Conservation (phyloP, 441 rosid species). For the Omphalea diandra region DNA sequence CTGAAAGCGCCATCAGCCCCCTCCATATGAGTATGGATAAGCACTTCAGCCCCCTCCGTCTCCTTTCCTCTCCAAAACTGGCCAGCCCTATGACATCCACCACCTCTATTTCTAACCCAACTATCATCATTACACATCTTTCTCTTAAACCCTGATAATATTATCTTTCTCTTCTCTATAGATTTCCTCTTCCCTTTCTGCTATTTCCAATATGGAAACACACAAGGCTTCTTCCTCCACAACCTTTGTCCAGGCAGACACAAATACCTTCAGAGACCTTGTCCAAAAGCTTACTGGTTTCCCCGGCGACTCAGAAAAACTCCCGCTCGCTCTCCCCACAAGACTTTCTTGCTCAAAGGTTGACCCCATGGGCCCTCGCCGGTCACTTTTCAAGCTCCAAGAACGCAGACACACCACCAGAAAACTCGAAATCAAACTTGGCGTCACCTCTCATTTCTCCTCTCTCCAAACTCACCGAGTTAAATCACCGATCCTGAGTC, state of each 20-base stretch:
- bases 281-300: conserved; percentile 57
- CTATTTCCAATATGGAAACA: conserved; percentile 21
- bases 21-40: too few relatives aligned
- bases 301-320: conserved; percentile 21
- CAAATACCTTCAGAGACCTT: conserved; percentile 40
- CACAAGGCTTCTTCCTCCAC: conserved; percentile 41
- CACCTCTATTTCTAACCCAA: too few relatives aligned
- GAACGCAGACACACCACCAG: conserved; percentile 46
- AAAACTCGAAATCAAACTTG: conserved; percentile 49
- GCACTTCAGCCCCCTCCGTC: too few relatives aligned
- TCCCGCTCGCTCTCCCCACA: conserved; percentile 22
- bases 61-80: too few relatives aligned
- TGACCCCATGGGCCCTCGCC: conserved; percentile 33
- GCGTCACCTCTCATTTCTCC: conserved; percentile 21
- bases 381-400: conserved; percentile 51
- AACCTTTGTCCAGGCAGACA: conserved; percentile 52
- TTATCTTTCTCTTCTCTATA: background rate
- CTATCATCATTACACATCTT: too few relatives aligned
- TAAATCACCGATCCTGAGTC: conserved; percentile 32
- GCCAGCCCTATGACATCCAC: too few relatives aligned
- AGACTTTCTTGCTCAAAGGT: conserved; percentile 22
- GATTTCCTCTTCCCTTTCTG: background rate
- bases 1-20: too few relatives aligned
- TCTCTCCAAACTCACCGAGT: conserved; percentile 9
- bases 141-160: too few relatives aligned